Evolutionary conservation across 202 grass and related monocot species (phyloP).

Genomic region (Elaeis oleifera): DNA sequence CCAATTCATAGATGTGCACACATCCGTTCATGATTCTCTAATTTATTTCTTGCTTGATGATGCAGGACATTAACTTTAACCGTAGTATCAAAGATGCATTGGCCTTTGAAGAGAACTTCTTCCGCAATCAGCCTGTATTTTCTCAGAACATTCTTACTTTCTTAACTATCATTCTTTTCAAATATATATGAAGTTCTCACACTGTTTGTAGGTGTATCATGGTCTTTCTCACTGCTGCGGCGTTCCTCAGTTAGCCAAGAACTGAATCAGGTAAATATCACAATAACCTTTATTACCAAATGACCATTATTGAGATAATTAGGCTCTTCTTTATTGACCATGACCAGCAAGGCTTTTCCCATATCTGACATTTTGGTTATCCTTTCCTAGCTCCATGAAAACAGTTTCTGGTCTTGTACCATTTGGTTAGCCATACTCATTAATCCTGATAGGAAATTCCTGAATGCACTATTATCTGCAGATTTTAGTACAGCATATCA

Average conservation of each 20-base stretch:
- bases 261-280: constrained; percentile 67
- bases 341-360: too few species aligned
- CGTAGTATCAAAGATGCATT: constrained; percentile 93
- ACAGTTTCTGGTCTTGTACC: background rate
- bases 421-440: too few species aligned
- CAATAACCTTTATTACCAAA: constrained; percentile 1
- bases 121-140: constrained; percentile 66
- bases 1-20: background rate
- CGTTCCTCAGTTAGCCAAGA: constrained; percentile 90
- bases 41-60: constrained; percentile 8
- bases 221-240: constrained; percentile 89
- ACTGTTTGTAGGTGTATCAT: constrained; percentile 71
- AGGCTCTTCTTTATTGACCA: too few species aligned
- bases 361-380: constrained; percentile 1
- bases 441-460: too few species aligned
- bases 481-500: constrained; percentile 98
- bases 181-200: constrained; percentile 11
- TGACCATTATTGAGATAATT: background rate
- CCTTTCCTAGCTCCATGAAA: background rate
- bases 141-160: constrained; percentile 12
- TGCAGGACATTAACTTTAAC: constrained; percentile 81
- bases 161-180: constrained; percentile 9
- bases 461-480: constrained; percentile 22
- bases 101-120: constrained; percentile 78
- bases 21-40: background rate